These are phyloP conservation scores for Mimosa bimucronata DNA, from an alignment of 306 rosid species.

Conservation along the genomic window DNA sequence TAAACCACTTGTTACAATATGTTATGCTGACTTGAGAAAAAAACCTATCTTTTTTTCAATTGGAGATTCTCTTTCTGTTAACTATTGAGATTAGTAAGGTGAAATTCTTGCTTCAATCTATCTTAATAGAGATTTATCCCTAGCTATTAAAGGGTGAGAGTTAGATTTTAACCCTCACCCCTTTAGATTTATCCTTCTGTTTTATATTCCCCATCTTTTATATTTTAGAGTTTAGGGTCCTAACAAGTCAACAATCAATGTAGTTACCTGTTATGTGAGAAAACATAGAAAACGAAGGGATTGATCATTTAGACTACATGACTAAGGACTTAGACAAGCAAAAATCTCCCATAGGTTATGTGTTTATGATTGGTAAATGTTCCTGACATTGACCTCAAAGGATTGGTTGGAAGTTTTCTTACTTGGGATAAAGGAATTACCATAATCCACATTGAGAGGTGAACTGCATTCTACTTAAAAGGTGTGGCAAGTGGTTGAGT, in stretches of 20 bases:
- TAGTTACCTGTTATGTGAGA: neutral
- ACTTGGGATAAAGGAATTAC: neutral
- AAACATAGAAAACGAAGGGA: neutral
- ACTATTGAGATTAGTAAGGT: too few species aligned
- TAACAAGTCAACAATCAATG: neutral
- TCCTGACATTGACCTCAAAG: neutral
- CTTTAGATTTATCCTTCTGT: too few species aligned
- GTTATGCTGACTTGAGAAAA: too few species aligned
- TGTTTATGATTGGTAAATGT: neutral
- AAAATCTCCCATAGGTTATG: neutral
- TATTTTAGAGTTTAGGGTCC: too few species aligned
- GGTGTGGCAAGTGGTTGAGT: constrained; percentile 85
- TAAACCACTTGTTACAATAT: too few species aligned
- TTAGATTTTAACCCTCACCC: too few species aligned
- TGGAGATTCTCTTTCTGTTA: too few species aligned
- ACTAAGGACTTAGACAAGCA: neutral
- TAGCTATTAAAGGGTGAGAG: too few species aligned
- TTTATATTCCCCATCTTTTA: too few species aligned
- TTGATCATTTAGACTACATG: neutral
- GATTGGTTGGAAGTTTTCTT: neutral
- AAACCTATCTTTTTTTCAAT: too few species aligned
- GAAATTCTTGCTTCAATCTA: too few species aligned
- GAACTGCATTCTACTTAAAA: constrained; percentile 56
- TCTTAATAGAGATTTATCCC: too few species aligned
- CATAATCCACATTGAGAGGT: neutral